A percentile compares a stretch with the other conserved stretches of the same genome.
These are phyloP conservation scores for Sequoia sempervirens DNA, from an alignment of 75 land plant species.

Conservation along the genomic window DNA sequence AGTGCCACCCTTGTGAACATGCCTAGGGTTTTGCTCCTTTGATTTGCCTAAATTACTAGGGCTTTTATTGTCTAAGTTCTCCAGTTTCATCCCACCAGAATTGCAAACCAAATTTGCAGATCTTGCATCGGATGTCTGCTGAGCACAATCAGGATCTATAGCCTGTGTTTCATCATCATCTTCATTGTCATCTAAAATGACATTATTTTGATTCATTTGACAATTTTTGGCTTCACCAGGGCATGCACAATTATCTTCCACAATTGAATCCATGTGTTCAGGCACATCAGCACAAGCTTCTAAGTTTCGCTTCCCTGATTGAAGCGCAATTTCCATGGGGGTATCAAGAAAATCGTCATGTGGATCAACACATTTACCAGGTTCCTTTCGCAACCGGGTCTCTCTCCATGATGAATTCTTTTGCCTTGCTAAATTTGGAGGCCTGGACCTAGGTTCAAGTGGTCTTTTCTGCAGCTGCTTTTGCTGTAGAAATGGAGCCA, in stretches of 20 bases:
- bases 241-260: not conserved
- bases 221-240: slow-evolving; percentile 7
- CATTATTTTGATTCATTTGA: slow-evolving; percentile 15
- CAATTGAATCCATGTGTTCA: slow-evolving; percentile 17
- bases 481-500: slow-evolving; percentile 3
- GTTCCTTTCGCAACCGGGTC: slow-evolving; percentile 45
- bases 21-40: slow-evolving; percentile 5
- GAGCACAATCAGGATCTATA: slow-evolving; percentile 8
- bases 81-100: not conserved
- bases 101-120: slow-evolving; percentile 7
- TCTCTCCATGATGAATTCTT: slow-evolving; percentile 51
- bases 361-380: slow-evolving; percentile 47
- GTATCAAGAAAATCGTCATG: slow-evolving; percentile 88
- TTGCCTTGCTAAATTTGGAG: slow-evolving; percentile 22
- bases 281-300: slow-evolving; percentile 1
- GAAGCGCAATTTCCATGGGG: slow-evolving; percentile 46
- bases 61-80: not conserved
- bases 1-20: slow-evolving; percentile 7
- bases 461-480: slow-evolving; percentile 18
- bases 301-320: slow-evolving; percentile 3
- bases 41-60: not conserved
- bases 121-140: slow-evolving; percentile 13
- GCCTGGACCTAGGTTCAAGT: slow-evolving; percentile 7
- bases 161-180: slow-evolving; percentile 54
- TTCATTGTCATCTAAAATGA: slow-evolving; percentile 20